A percentile compares a stretch with the other conserved stretches of the same genome.
Evolutionary conservation across 345 rosid genomes (phyloP).

Genomic region (Brassica nigra): DNA sequence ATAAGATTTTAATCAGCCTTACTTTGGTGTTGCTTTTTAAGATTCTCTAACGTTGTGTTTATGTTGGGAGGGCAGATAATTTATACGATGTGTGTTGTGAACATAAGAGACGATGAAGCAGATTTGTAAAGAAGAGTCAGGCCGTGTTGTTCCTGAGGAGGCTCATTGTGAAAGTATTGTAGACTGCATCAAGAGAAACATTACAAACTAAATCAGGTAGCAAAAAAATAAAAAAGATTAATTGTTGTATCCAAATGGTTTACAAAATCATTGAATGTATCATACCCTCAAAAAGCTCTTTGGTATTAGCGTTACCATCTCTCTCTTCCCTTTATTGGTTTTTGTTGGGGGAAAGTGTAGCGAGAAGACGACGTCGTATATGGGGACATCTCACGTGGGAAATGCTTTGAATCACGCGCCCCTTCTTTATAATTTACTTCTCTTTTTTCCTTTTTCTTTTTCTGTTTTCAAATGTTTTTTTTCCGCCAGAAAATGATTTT

Average conservation of each 20-base stretch:
- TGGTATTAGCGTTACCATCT: slow-evolving; percentile 5
- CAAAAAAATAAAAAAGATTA: background rate
- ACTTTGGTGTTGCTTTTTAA: background rate
- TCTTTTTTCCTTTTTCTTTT: background rate
- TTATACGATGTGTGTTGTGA: slow-evolving; percentile 81
- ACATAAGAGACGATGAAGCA: slow-evolving; percentile 95
- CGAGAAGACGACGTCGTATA: slow-evolving; percentile 34
- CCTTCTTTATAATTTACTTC: background rate
- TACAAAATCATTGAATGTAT: slow-evolving; percentile 35
- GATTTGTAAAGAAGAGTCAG: slow-evolving; percentile 42
- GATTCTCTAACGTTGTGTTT: background rate
- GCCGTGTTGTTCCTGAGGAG: slow-evolving; percentile 47
- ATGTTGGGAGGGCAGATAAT: slow-evolving; percentile 54
- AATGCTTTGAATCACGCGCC: slow-evolving; percentile 33
- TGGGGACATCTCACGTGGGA: slow-evolving; percentile 27
- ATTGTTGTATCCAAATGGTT: background rate
- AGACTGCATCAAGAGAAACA: slow-evolving; percentile 75
- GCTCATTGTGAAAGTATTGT: slow-evolving; percentile 81
- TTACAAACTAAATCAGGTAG: slow-evolving; percentile 29
- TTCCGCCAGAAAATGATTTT: slow-evolving; percentile 7
- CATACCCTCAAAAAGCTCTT: slow-evolving; percentile 15
- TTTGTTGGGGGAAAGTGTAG: slow-evolving; percentile 28
- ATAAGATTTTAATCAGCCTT: background rate
- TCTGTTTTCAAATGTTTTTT: slow-evolving; percentile 12
- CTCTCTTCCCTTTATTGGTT: background rate